Conservation (phyloP, 257 asterid genomes). For the Jacaranda copaia region DNA sequence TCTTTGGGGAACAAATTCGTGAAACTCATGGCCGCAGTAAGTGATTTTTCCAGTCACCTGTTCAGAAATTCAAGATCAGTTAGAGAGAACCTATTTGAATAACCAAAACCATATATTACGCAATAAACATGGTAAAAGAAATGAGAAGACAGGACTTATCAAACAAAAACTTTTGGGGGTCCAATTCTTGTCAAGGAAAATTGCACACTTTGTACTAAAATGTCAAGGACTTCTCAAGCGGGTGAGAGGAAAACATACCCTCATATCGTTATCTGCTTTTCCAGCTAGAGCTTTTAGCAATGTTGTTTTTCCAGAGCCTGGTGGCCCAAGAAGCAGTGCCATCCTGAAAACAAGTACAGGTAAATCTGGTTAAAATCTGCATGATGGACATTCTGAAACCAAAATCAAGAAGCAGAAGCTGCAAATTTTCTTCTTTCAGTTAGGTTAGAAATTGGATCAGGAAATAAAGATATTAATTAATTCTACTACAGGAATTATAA, state of each 20-base stretch:
- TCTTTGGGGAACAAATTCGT: constrained; percentile 68
- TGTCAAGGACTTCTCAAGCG: not conserved
- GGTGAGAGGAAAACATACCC: constrained; percentile 39
- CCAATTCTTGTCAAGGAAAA: not conserved
- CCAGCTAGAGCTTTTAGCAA: constrained; percentile 65
- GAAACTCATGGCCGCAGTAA: constrained; percentile 70
- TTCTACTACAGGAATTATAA: not conserved
- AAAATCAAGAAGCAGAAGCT: not conserved
- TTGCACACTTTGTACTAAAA: not conserved
- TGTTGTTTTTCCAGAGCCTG: constrained; percentile 76
- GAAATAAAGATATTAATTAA: not conserved
- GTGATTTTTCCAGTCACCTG: constrained; percentile 64
- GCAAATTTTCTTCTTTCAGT: not conserved
- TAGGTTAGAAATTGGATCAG: not conserved
- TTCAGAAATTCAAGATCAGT: constrained; percentile 9
- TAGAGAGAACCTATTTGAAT: not conserved
- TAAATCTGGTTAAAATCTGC: not conserved
- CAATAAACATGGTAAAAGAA: not conserved
- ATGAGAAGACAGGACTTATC: not conserved
- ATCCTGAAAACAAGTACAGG: constrained; percentile 44
- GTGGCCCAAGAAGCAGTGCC: constrained; percentile 76
- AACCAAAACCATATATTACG: not conserved
- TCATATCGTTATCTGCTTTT: constrained; percentile 58
- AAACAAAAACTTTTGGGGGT: not conserved
- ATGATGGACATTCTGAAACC: not conserved